Percentiles rank a stretch among this genome's conserved stretches.
phyloP scores from a whole-genome alignment of 1,139 yeast species.

The Kodamaea fungicola region DNA sequence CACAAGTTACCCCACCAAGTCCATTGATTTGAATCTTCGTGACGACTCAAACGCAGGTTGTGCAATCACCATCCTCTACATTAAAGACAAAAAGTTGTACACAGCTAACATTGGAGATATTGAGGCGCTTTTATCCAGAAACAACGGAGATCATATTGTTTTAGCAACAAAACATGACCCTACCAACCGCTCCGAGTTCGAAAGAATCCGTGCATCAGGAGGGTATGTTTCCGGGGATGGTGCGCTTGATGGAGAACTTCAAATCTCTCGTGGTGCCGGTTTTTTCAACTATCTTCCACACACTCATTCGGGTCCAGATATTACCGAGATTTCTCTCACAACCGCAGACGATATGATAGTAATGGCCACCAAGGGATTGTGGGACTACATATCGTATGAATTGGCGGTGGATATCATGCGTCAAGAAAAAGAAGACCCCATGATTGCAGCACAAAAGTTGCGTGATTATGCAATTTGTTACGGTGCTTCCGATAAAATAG shows the following conservation, averaged over 20 bases:
- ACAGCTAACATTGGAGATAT: conserved; percentile 92
- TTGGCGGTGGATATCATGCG: conserved; percentile 89
- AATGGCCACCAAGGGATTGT: conserved; percentile 78
- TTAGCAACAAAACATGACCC: conserved; percentile 85
- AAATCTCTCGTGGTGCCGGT: conserved; percentile 89
- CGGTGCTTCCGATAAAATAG: conserved; percentile 80
- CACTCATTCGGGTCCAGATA: conserved; percentile 84
- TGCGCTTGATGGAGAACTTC: conserved; percentile 75
- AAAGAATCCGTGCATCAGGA: conserved; percentile 84
- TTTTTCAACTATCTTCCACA: conserved; percentile 84
- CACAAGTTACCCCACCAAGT: conserved; percentile 29
- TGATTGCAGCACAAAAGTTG: conserved; percentile 88
- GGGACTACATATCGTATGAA: conserved; percentile 83
- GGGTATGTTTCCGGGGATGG: conserved; percentile 88
- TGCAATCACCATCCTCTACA: conserved; percentile 75
- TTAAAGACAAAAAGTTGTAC: conserved; percentile 66
- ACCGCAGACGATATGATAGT: conserved; percentile 81
- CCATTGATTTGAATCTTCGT: conserved; percentile 42
- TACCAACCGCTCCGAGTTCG: conserved; percentile 74
- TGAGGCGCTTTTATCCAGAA: conserved; percentile 73
- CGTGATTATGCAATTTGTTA: conserved; percentile 93
- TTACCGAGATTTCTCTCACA: conserved; percentile 57
- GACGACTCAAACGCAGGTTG: conserved; percentile 85
- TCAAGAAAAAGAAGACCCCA: conserved; percentile 77
- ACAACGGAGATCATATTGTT: conserved; percentile 73